Percentiles rank a stretch among this genome's conserved stretches.
These are phyloP conservation scores for Penicillium coffeae DNA, from an alignment of 495 filamentous ascomycete species.

Conservation along the genomic window DNA sequence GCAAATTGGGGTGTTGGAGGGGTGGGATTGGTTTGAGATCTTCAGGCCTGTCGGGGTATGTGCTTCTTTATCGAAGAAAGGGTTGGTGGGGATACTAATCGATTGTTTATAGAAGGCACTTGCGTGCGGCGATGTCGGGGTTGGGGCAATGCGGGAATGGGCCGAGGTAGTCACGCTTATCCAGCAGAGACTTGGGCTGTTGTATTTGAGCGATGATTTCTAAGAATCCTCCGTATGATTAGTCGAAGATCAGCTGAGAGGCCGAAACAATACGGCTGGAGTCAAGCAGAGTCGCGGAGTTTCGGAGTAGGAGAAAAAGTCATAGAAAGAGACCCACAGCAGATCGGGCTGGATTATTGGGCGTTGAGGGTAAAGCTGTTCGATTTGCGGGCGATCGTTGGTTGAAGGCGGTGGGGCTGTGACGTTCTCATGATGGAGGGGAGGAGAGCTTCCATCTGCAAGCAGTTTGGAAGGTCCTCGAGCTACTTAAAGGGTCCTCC, in stretches of 20 bases:
- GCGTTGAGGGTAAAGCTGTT: not conserved
- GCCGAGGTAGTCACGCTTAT: slow-evolving; percentile 63
- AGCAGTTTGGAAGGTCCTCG: not conserved
- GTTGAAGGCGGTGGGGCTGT: not conserved
- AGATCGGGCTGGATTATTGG: not conserved
- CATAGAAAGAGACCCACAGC: not conserved
- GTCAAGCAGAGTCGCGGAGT: not conserved
- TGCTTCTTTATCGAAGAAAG: slow-evolving; percentile 68
- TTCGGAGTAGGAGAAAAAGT: not conserved
- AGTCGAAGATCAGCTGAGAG: not conserved
- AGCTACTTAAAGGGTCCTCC: not conserved
- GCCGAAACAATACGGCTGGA: not conserved
- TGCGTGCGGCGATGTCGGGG: slow-evolving; percentile 77
- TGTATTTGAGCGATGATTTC: not conserved
- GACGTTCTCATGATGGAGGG: not conserved
- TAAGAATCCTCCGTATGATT: not conserved
- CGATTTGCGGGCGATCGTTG: not conserved
- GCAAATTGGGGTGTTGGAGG: not conserved
- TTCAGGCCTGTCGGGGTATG: slow-evolving; percentile 51
- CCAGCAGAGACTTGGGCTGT: slow-evolving; percentile 30
- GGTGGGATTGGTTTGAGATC: not conserved
- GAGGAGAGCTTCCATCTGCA: too few species aligned
- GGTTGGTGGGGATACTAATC: slow-evolving; percentile 61
- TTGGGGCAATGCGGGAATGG: slow-evolving; percentile 78
- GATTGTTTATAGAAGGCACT: slow-evolving; percentile 64